Evolutionary conservation across 1,284 basidiomycete genomes (phyloP), one percentile per base, ranked within the genome.

Genomic region (Leccinum huronense): DNA sequence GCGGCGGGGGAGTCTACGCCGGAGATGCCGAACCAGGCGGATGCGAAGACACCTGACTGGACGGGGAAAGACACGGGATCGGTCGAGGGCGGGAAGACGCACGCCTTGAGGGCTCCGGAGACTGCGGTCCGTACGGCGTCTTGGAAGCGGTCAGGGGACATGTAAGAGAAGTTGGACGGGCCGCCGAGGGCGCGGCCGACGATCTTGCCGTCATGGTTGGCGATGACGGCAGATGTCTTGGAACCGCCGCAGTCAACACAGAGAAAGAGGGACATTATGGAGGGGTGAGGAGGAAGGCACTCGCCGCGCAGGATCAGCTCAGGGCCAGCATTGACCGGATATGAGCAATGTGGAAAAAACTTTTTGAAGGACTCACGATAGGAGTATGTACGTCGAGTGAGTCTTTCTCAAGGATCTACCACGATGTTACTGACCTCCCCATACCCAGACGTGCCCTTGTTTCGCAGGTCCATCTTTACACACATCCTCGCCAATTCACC

Each of bases 171-270:
- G 73, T 89, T 89, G 65, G 86, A 88, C 2, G 86, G 87, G 2
- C 90, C 90, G 8, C 84, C 86, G 14, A 79, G 75, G 0, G 84
- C 88, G 38, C 86, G 85, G 1, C 84, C 88, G 58, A 90, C 65
- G 70, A 91, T 80, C 2, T 77, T 76, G 62, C 90, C 89, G 5
- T 79, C 66, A 27, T 71, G 69, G 71, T 87, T 80, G 65, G 80
- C 80, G 72, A 94, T 84, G 66, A 84, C 89, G 9, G 83, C 89
- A 30, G 87, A 83, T 7, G 91, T 92, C 79, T 94, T 94, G 57
- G 90, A 89, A 23, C 90, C 91, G 38, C 91, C 91, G 66, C 91
- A 93, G 75, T 93, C 90, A 65, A 90, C 86, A 71, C 88, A 92
- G 66, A 93, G 85, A 72, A 84, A 89, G 69, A 90, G 79, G 8